These are phyloP conservation scores for Malus hybrid DNA, from an alignment of 331 rosid species.

Conservation along the genomic window DNA sequence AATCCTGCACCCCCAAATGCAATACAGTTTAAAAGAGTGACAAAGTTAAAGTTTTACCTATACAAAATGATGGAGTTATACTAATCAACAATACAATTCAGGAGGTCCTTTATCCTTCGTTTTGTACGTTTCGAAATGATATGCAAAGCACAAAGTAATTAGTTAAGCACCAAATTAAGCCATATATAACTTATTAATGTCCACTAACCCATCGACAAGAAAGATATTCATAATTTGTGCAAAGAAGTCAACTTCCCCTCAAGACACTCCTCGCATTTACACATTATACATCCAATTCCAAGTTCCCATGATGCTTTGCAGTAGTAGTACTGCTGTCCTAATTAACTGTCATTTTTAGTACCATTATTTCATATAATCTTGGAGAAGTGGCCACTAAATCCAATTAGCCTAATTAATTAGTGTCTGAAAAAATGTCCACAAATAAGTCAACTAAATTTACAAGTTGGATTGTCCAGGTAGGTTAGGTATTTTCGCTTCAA, in stretches of 20 bases:
- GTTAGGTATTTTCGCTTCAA: background rate
- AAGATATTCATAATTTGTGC: background rate
- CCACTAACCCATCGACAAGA: too few relatives aligned
- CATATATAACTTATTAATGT: too few relatives aligned
- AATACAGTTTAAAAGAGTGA: background rate
- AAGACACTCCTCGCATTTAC: background rate
- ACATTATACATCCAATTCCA: too few relatives aligned
- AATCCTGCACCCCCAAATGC: too few relatives aligned
- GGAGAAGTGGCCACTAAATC: background rate
- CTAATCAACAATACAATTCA: background rate
- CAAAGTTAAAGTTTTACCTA: too few relatives aligned
- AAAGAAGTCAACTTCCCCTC: background rate
- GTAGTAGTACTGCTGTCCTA: background rate
- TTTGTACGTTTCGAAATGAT: background rate
- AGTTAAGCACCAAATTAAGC: too few relatives aligned
- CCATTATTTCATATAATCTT: background rate
- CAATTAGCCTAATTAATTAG: background rate
- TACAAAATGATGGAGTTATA: background rate
- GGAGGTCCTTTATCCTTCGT: background rate
- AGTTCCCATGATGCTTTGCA: too few relatives aligned
- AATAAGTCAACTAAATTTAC: background rate
- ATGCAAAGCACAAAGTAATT: background rate
- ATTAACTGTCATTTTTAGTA: background rate
- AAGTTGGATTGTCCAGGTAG: background rate
- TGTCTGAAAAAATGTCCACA: background rate